Evolutionary conservation across 2,329 filamentous ascomycete species (phyloP).

Genomic region (Monosporascus ibericus): DNA sequence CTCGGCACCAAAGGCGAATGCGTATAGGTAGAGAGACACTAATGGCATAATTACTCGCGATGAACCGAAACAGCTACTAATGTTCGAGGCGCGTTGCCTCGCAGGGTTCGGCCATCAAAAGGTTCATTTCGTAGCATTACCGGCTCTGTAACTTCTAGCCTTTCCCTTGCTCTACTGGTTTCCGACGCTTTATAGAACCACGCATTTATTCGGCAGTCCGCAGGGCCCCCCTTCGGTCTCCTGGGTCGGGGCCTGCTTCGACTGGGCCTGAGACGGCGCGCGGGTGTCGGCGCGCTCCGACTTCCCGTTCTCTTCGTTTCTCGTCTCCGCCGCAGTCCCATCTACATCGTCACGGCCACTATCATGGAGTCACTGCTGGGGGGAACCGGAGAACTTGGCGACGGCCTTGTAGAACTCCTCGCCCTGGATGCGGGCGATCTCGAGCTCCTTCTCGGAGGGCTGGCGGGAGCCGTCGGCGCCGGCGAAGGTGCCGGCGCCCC

Average conservation of each 20-base stretch:
- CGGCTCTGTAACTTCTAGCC: too few species aligned
- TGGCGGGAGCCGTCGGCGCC: slow-evolving; percentile 75
- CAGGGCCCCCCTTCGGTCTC: slow-evolving; percentile 56
- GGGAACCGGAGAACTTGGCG: slow-evolving; percentile 55
- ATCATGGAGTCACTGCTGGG: slow-evolving; percentile 68
- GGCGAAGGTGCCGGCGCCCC: slow-evolving; percentile 91
- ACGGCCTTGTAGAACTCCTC: slow-evolving; percentile 76
- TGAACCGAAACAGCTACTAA: too few species aligned
- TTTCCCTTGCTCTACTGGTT: too few species aligned
- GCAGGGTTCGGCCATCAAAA: too few species aligned
- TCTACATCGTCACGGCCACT: slow-evolving; percentile 27
- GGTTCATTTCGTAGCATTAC: too few species aligned
- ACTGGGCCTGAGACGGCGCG: slow-evolving; percentile 16
- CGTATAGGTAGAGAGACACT: too few species aligned
- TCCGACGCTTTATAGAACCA: slow-evolving; percentile 46
- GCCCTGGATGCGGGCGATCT: slow-evolving; percentile 77
- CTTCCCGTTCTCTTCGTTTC: slow-evolving; percentile 2
- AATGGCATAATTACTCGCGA: too few species aligned
- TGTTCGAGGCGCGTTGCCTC: too few species aligned
- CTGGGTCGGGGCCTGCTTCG: slow-evolving; percentile 6
- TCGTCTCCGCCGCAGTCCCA: slow-evolving; percentile 19
- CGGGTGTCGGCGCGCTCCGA: slow-evolving; percentile 6
- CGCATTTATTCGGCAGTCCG: slow-evolving; percentile 70
- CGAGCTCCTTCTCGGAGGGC: slow-evolving; percentile 68
- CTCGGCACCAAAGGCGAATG: too few species aligned